Conservation (phyloP, 495 filamentous ascomycete genomes). For the Xylaria intraflava region DNA sequence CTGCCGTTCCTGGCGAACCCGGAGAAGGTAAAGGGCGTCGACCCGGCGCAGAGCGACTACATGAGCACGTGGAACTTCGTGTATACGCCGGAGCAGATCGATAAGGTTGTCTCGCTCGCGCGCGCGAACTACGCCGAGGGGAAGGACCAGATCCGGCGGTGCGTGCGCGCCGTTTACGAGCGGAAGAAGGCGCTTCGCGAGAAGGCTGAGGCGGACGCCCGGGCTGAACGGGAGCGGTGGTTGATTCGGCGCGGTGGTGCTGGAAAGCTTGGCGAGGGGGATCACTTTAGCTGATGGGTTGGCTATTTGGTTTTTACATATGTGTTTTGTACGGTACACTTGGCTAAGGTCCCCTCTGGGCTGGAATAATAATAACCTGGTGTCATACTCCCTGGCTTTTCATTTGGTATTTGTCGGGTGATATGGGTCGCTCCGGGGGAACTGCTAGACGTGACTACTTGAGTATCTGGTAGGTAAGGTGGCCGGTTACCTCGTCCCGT, state of each 20-base stretch:
- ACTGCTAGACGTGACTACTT: too few relatives aligned
- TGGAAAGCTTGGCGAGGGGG: conserved; percentile 38
- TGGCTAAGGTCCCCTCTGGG: neutral
- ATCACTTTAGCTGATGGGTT: conserved; percentile 40
- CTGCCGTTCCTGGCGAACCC: conserved; percentile 83
- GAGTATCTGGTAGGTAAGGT: too few relatives aligned
- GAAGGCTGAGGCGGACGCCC: conserved; percentile 46
- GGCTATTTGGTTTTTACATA: neutral
- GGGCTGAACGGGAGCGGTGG: conserved; percentile 40
- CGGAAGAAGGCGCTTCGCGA: conserved; percentile 69
- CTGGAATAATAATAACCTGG: neutral
- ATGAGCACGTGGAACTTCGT: conserved; percentile 97
- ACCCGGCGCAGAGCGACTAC: conserved; percentile 75
- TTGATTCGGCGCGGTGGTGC: conserved; percentile 37
- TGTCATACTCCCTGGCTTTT: too few relatives aligned
- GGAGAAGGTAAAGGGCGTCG: conserved; percentile 60
- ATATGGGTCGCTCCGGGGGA: too few relatives aligned
- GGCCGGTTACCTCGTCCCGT: neutral
- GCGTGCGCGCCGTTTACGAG: conserved; percentile 88
- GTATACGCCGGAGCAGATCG: conserved; percentile 80
- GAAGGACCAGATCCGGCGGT: conserved; percentile 62
- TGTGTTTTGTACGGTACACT: neutral
- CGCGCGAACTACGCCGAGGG: conserved; percentile 82
- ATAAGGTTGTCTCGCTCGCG: conserved; percentile 72
- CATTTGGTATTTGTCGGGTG: too few relatives aligned